Conservation (phyloP, 2,329 filamentous ascomycete genomes). For the Penicillium sp. region DNA sequence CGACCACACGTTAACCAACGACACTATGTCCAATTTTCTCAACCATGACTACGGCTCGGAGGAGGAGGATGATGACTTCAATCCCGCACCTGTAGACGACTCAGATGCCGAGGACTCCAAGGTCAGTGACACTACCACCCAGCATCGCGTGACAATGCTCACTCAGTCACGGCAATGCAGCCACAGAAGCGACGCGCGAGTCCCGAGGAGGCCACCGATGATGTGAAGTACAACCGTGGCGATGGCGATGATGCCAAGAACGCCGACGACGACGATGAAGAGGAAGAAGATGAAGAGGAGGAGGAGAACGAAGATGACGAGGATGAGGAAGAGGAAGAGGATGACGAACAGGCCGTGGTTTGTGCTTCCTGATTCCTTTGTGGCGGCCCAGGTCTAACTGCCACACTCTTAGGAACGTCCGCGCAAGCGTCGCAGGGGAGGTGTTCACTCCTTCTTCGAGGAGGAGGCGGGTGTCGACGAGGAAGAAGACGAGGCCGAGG, state of each 20-base stretch:
- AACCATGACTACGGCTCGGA: conserved; percentile 51
- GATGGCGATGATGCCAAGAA: conserved; percentile 54
- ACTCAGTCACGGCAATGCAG: conserved; percentile 14
- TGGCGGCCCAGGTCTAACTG: neutral
- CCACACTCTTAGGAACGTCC: conserved; percentile 54
- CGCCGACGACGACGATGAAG: conserved; percentile 51
- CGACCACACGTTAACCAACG: neutral
- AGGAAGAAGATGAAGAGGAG: conserved; percentile 39
- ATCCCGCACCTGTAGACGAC: conserved; percentile 66
- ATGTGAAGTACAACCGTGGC: conserved; percentile 30
- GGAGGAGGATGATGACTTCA: conserved; percentile 83
- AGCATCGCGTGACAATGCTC: conserved; percentile 16
- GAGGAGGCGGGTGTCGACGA: conserved; percentile 97
- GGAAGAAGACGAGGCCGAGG: conserved; percentile 80
- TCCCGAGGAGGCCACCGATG: conserved; percentile 42
- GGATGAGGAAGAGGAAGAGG: conserved; percentile 43
- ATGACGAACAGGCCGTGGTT: conserved; percentile 50
- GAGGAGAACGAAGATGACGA: conserved; percentile 37
- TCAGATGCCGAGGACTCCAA: conserved; percentile 60
- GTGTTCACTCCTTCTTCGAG: conserved; percentile 85
- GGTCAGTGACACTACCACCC: conserved; percentile 17
- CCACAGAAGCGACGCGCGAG: conserved; percentile 14
- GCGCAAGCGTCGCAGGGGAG: conserved; percentile 70
- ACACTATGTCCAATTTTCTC: conserved; percentile 41
- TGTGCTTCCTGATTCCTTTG: conserved; percentile 11